Base-by-base conservation (phyloP, 106 monocot genomes). In the Dactylorhiza incarnata region DNA sequence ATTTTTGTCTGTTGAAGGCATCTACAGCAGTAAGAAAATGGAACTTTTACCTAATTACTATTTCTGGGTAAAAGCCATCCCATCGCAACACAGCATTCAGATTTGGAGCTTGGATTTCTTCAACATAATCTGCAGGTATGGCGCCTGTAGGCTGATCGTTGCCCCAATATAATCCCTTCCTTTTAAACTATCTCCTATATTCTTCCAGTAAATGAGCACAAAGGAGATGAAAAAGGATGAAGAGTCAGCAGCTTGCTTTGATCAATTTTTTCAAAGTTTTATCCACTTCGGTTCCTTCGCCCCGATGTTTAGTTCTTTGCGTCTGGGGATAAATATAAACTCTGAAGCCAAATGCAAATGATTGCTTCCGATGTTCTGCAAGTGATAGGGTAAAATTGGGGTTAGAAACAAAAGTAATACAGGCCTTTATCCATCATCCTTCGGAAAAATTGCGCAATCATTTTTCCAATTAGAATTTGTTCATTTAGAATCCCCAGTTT, bases 341-440 rank as follows among this genome's bases (percentile, higher is more conserved):
- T 88, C 88, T 7, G 88, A 68, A 1, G 75, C 85, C 58, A 88
- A 71, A 11, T 83, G 52, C 72, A 88, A 78, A 80, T 88, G 85
- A 54, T 88, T 85, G 12, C 88, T 88, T 75, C 88, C 88, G 13
- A 88, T 80, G 37, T 80, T 78, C 88, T 88, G 77, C 5, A 74
- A 59, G 29, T 72, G 24, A 68, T 17, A 43, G 25, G 3, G 7
- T 37, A 7, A 19, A 48, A 9, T 52, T 11, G 15, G 15, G 15
- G 52, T 52, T 52, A 52, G 9, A 11, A 52, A 6, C 13, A 15
- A 52, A 4, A 52, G 3, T 4, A 52, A 4, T 11, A 4, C 13
- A 52, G 52, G 15, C 9, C 52, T 52, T 11, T 52, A 52, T 9
- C 15, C 15, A 3, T 9, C 13, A 52, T 4, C 13, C 9, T 52